These are phyloP conservation scores for Solanum ahanhuiri DNA, from an alignment of 257 asterid genomes.

Conservation along the genomic window DNA sequence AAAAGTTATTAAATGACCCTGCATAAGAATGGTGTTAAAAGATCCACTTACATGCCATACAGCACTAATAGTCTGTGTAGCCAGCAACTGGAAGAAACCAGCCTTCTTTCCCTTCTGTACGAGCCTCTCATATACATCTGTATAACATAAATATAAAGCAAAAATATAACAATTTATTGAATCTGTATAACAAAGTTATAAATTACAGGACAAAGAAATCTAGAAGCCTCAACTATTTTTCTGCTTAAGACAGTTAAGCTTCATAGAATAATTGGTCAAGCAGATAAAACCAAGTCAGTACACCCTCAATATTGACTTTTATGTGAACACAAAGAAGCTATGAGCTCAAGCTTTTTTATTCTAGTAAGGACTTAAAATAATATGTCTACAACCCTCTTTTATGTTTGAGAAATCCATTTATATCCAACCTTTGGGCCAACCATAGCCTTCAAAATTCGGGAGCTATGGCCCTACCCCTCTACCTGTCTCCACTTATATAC, in stretches of 20 bases:
- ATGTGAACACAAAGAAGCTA: not conserved
- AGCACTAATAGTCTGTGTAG: slow-evolving; percentile 88
- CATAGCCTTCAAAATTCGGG: not conserved
- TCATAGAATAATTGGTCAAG: not conserved
- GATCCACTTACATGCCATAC: slow-evolving; percentile 84
- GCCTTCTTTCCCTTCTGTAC: slow-evolving; percentile 67
- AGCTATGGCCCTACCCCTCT: not conserved
- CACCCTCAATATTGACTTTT: not conserved
- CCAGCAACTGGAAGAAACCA: slow-evolving; percentile 88
- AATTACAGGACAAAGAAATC: not conserved
- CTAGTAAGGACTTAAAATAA: not conserved
- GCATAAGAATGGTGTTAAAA: not conserved
- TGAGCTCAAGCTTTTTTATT: not conserved
- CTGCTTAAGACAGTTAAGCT: not conserved
- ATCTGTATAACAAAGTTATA: not conserved
- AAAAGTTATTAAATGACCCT: not conserved
- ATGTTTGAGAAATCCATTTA: not conserved
- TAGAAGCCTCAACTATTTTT: not conserved
- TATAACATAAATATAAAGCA: not conserved
- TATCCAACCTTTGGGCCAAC: not conserved
- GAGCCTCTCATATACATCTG: slow-evolving; percentile 85
- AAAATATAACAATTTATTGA: not conserved
- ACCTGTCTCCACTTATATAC: not conserved
- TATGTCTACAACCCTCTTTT: not conserved
- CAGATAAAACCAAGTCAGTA: not conserved